Conservation (phyloP, 768 basidiomycete species). For the Dioszegia hungarica region DNA sequence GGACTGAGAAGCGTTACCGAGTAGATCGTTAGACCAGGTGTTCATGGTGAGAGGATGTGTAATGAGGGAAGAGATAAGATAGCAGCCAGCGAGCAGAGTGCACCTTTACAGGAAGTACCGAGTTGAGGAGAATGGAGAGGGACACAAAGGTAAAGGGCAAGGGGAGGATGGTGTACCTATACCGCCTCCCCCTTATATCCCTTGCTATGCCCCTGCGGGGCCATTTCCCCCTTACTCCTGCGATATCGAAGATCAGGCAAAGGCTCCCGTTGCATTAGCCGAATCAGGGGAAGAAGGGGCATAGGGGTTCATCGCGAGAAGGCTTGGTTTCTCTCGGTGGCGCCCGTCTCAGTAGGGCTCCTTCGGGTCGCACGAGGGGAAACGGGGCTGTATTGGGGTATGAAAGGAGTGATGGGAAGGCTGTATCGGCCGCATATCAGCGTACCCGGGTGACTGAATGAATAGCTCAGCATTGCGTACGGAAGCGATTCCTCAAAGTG, state of each 20-base stretch:
- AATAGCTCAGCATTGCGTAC: no score
- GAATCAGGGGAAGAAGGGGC: neutral
- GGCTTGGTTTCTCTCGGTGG: no score
- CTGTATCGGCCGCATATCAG: no score
- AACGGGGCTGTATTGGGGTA: neutral
- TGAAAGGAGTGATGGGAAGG: neutral
- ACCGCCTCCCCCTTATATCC: neutral
- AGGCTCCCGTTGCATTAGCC: neutral
- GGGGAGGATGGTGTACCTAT: neutral
- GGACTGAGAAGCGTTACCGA: neutral
- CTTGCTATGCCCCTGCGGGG: neutral
- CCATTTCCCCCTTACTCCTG: neutral
- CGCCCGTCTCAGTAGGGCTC: neutral
- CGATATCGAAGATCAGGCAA: neutral
- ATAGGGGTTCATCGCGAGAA: no score
- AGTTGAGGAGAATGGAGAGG: neutral
- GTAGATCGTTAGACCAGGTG: neutral
- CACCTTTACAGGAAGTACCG: neutral
- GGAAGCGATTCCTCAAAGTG: no score
- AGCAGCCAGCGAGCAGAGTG: neutral
- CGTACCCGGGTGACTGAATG: no score
- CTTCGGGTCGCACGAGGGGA: neutral
- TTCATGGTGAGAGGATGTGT: neutral
- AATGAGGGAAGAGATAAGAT: neutral
- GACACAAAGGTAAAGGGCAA: slow-evolving; percentile 7